phyloP scores from a whole-genome alignment of 2,329 filamentous ascomycete genomes.

The Uncinocarpus reesii region DNA sequence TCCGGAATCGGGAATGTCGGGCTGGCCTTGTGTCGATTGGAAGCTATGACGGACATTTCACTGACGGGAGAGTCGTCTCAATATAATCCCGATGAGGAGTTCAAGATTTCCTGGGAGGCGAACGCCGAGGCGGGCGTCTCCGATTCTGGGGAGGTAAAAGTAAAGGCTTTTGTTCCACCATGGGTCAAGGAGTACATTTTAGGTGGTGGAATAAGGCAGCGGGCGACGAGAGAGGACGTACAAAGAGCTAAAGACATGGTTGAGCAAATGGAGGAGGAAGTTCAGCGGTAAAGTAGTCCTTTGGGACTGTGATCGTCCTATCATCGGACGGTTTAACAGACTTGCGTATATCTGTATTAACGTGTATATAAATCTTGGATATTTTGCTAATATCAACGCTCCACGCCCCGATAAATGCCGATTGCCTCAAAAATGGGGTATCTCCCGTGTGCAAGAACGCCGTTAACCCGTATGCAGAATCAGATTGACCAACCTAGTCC shows the following conservation, averaged over 20 bases:
- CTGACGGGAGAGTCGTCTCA: slow-evolving; percentile 57
- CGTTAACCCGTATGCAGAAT: no score
- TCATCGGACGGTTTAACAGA: no score
- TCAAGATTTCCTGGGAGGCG: slow-evolving; percentile 45
- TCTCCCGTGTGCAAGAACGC: no score
- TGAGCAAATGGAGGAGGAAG: slow-evolving; percentile 21
- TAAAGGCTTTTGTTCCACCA: slow-evolving; percentile 74
- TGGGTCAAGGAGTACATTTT: slow-evolving; percentile 51
- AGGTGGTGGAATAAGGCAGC: slow-evolving; percentile 31
- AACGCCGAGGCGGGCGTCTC: slow-evolving; percentile 34
- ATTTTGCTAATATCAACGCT: no score
- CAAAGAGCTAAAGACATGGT: slow-evolving; percentile 29
- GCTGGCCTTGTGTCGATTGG: slow-evolving; percentile 72
- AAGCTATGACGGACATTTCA: slow-evolving; percentile 75
- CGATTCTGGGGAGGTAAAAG: slow-evolving; percentile 39
- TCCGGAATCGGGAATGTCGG: slow-evolving; percentile 74
- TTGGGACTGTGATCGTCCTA: no score
- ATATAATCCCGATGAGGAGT: slow-evolving; percentile 53
- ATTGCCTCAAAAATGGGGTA: no score
- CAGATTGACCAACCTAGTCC: no score
- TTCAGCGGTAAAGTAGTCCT: neutral
- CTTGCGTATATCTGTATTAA: no score
- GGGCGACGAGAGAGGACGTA: slow-evolving; percentile 23
- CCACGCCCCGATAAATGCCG: no score
- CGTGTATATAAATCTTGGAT: no score